Evolutionary conservation across 2,329 filamentous ascomycete genomes (phyloP).

Genomic region (Alternaria alternata): DNA sequence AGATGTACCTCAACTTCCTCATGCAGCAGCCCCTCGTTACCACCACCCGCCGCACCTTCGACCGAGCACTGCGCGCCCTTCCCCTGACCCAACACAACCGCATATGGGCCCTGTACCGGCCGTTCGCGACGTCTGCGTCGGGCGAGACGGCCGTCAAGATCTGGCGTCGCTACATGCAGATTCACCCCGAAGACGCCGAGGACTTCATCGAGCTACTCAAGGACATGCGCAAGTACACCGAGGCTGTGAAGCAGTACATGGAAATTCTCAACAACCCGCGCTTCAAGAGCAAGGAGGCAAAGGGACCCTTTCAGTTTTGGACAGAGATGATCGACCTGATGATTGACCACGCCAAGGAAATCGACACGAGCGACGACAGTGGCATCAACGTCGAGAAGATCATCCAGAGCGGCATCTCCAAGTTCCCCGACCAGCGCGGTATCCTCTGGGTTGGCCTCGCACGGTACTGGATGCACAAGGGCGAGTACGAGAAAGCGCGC

Average conservation of each 20-base stretch:
- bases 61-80: conserved; percentile 87
- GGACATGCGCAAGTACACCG: conserved; percentile 83
- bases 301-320: conserved; percentile 96
- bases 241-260: conserved; percentile 91
- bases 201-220: conserved; percentile 92
- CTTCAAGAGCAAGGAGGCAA: conserved; percentile 91
- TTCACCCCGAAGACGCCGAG: conserved; percentile 93
- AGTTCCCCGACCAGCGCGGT: conserved; percentile 92
- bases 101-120: conserved; percentile 90
- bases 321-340: conserved; percentile 95
- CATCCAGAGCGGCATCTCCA: conserved; percentile 86
- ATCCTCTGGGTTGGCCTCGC: conserved; percentile 95
- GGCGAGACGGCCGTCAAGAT: conserved; percentile 91
- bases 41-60: conserved; percentile 84
- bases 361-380: conserved; percentile 80
- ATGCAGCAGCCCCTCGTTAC: conserved; percentile 92
- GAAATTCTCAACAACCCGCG: conserved; percentile 87
- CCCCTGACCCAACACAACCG: conserved; percentile 95
- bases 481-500: conserved; percentile 89
- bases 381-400: conserved; percentile 93
- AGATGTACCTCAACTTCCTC: conserved; percentile 93
- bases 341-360: conserved; percentile 86
- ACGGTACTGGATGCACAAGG: conserved; percentile 94
- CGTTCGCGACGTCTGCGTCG: conserved; percentile 89
- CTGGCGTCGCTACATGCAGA: conserved; percentile 95